phyloP scores from a whole-genome alignment of 805 yeast genomes.

The Wickerhamiella lipophila region DNA sequence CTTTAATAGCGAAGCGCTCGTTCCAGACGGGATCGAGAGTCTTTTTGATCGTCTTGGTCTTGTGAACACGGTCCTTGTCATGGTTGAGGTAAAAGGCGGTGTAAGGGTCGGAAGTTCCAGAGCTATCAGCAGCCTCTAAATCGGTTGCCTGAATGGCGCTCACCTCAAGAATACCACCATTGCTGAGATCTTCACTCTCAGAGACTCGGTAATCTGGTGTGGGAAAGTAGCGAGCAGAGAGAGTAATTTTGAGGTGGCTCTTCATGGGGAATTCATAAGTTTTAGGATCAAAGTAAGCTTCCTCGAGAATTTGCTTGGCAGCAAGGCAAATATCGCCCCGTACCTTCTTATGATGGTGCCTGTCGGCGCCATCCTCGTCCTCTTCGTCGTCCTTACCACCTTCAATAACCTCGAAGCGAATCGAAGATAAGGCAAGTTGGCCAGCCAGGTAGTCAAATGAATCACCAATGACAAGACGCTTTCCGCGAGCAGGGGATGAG shows the following conservation, averaged over 20 bases:
- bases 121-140: conserved; percentile 74
- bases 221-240: conserved; percentile 59
- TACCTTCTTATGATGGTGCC: conserved; percentile 12
- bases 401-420: conserved; percentile 20
- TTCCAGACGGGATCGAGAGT: conserved; percentile 87
- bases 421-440: conserved; percentile 18
- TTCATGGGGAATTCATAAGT: conserved; percentile 13
- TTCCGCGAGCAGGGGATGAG: conserved; percentile 42
- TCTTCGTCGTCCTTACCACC: conserved; percentile 14
- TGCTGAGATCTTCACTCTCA: conserved; percentile 57
- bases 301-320: conserved; percentile 25
- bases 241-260: conserved; percentile 14
- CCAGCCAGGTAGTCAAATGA: conserved; percentile 24
- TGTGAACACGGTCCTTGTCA: conserved; percentile 41
- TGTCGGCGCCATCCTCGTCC: conserved; percentile 11
- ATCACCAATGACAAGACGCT: conserved; percentile 18
- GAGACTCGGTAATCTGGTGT: conserved; percentile 46
- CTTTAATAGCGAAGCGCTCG: conserved; percentile 37
- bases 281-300: conserved; percentile 19
- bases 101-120: conserved; percentile 91
- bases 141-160: conserved; percentile 51
- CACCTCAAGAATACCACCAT: conserved; percentile 58
- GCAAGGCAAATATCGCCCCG: conserved; percentile 40
- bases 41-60: conserved; percentile 71
- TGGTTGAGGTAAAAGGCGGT: conserved; percentile 57